Conservation (phyloP, 305 asterid species). For the Euphrasia arctica region DNA sequence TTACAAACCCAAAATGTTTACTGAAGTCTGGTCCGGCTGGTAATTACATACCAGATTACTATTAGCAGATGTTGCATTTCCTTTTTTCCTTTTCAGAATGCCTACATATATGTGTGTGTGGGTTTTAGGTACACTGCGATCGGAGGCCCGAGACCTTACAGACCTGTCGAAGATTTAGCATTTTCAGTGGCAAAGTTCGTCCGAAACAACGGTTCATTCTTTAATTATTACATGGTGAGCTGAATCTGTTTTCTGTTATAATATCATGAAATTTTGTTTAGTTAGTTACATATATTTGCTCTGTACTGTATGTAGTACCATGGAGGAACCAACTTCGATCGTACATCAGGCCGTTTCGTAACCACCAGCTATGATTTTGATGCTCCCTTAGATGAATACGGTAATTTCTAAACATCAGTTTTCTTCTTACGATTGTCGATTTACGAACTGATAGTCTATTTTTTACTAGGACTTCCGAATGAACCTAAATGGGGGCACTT, state of each 20-base stretch:
- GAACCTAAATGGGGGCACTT: constrained; percentile 86
- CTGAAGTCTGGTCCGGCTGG: constrained; percentile 96
- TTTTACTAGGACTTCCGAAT: constrained; percentile 51
- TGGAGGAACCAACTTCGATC: constrained; percentile 92
- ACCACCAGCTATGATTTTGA: constrained; percentile 92
- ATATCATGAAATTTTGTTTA: background rate
- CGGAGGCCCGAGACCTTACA: constrained; percentile 69
- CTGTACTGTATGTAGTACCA: constrained; percentile 51
- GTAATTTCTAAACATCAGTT: background rate
- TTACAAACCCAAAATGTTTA: constrained; percentile 83
- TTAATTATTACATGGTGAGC: constrained; percentile 93
- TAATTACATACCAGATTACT: constrained; percentile 11
- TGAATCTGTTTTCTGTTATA: background rate
- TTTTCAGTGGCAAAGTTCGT: constrained; percentile 86
- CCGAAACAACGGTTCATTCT: constrained; percentile 86
- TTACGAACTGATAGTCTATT: background rate
- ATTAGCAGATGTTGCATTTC: background rate
- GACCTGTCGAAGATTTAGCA: constrained; percentile 94
- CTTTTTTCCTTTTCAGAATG: constrained; percentile 4
- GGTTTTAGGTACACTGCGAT: constrained; percentile 59
- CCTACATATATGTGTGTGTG: background rate
- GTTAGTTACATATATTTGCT: background rate
- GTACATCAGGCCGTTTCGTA: constrained; percentile 74
- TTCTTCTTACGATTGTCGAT: background rate
- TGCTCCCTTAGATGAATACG: constrained; percentile 52